Evolutionary conservation across 2,329 filamentous ascomycete genomes (phyloP).

Genomic region (Phoma sp.): DNA sequence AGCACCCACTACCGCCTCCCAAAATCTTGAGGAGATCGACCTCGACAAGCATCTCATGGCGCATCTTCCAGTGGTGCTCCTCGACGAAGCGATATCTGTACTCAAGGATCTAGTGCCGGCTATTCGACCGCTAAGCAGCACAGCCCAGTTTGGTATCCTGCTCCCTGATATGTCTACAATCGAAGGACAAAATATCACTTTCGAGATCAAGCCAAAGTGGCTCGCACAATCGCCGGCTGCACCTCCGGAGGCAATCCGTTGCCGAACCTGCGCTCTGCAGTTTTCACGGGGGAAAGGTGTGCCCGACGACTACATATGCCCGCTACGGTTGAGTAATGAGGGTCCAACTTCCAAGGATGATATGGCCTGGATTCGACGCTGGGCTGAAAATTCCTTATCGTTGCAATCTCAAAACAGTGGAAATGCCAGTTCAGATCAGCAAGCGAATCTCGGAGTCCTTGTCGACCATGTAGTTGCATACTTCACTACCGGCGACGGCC

Average conservation of each 20-base stretch:
- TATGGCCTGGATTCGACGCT: constrained; percentile 20
- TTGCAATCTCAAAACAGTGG: not conserved
- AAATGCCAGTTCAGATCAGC: not conserved
- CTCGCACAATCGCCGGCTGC: constrained; percentile 55
- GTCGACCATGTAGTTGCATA: constrained; percentile 28
- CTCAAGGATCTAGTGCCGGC: constrained; percentile 5
- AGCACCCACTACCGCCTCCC: not conserved
- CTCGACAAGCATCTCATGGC: constrained; percentile 16
- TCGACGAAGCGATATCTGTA: constrained; percentile 8
- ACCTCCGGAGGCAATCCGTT: constrained; percentile 48
- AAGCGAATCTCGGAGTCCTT: constrained; percentile 4
- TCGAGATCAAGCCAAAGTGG: constrained; percentile 59
- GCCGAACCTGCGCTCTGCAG: constrained; percentile 56
- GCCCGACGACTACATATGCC: constrained; percentile 44
- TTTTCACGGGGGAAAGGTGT: constrained; percentile 34
- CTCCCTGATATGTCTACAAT: constrained; percentile 41
- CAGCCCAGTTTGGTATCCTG: constrained; percentile 32
- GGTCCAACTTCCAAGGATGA: constrained; percentile 18
- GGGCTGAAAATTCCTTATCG: constrained; percentile 18
- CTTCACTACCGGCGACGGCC: constrained; percentile 41
- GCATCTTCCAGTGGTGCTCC: constrained; percentile 5
- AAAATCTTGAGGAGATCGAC: constrained; percentile 11
- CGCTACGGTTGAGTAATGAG: constrained; percentile 49
- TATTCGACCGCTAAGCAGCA: constrained; percentile 14
- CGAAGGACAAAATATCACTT: constrained; percentile 28